Conservation (phyloP, 179 eudicot genomes). For the Spinacia oleracea region DNA sequence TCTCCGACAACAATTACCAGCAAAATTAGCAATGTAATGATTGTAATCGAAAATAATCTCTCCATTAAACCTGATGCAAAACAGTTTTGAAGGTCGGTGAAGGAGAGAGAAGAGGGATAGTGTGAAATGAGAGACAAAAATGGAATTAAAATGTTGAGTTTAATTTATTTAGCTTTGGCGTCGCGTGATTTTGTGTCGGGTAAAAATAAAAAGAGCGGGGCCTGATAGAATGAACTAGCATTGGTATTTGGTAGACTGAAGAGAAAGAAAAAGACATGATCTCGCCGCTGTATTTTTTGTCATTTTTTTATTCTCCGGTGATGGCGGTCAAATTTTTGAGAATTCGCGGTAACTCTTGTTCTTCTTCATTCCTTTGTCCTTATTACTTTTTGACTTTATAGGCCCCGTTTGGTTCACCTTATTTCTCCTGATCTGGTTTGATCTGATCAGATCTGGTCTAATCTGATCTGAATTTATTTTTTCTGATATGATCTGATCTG, state of each 20-base stretch:
- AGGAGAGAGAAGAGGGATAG: constrained; percentile 11
- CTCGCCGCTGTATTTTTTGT: constrained; percentile 8
- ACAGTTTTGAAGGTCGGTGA: not conserved
- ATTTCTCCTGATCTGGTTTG: too few species aligned
- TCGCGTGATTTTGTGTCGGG: constrained; percentile 29
- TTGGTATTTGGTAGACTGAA: not conserved
- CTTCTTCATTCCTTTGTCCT: not conserved
- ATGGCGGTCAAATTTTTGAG: not conserved
- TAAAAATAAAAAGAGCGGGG: constrained; percentile 7
- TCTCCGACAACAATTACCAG: not conserved
- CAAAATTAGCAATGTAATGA: not conserved
- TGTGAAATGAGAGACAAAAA: not conserved
- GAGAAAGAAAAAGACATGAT: not conserved
- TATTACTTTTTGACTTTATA: not conserved
- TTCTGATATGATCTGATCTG: too few species aligned
- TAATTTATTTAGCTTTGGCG: not conserved
- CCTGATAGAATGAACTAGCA: not conserved
- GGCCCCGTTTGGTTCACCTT: too few species aligned
- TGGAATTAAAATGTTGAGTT: not conserved
- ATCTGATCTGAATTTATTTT: too few species aligned
- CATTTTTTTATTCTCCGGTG: not conserved
- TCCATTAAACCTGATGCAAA: not conserved
- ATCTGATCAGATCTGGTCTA: too few species aligned
- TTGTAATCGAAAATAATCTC: not conserved
- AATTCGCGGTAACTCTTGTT: not conserved